These are phyloP conservation scores for Stephania japonica DNA, from an alignment of 164 flowering plant species.

Conservation along the genomic window DNA sequence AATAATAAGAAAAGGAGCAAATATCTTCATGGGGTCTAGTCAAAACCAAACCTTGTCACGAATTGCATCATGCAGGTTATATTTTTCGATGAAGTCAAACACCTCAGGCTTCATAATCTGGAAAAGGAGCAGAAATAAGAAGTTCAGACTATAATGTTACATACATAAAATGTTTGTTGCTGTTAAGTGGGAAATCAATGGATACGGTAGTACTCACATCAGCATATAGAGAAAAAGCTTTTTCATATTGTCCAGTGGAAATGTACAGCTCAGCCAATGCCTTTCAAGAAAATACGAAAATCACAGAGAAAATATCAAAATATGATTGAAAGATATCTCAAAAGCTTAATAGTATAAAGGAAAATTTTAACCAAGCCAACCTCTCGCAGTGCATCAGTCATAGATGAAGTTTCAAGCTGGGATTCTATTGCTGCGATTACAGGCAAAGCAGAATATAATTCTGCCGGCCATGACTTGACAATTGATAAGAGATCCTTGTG, in stretches of 20 bases:
- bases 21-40: background rate
- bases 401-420: constrained; percentile 80
- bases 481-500: constrained; percentile 81
- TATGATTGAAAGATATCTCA: background rate
- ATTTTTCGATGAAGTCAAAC: constrained; percentile 82
- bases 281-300: constrained; percentile 34
- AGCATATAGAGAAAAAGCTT: constrained; percentile 83
- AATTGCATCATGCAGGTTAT: constrained; percentile 73
- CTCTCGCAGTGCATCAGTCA: constrained; percentile 90
- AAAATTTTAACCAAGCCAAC: constrained; percentile 23
- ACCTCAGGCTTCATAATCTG: constrained; percentile 91
- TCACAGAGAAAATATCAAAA: background rate
- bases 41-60: constrained; percentile 75
- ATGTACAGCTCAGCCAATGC: constrained; percentile 91
- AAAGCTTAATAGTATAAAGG: background rate
- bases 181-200: background rate
- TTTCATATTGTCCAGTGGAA: constrained; percentile 75
- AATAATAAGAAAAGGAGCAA: background rate
- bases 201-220: constrained; percentile 60
- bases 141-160: constrained; percentile 4
- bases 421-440: constrained; percentile 93
- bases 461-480: constrained; percentile 88
- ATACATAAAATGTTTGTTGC: background rate
- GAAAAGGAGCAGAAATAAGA: constrained; percentile 13
- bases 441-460: constrained; percentile 72